Conservation (phyloP, 345 rosid species). For the Fremontodendron californicum region DNA sequence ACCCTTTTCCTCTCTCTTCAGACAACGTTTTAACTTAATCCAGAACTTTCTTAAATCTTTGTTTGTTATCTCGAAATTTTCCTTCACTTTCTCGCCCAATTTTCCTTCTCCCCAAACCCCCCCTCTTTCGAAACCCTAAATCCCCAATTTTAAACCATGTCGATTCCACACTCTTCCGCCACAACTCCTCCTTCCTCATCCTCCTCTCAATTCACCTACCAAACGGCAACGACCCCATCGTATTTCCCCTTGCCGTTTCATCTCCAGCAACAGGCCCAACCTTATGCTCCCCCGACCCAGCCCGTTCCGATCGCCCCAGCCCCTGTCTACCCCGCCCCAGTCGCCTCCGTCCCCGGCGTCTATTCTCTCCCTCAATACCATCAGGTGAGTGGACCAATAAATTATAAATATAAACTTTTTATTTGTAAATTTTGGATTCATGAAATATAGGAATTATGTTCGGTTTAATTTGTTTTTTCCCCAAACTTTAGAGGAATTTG, state of each 20-base stretch:
- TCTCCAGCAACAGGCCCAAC: slow-evolving; percentile 13
- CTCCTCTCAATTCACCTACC: slow-evolving; percentile 11
- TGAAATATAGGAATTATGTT: not conserved
- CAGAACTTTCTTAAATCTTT: too few relatives aligned
- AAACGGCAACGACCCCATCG: not conserved
- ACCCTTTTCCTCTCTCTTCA: too few relatives aligned
- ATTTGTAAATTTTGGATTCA: not conserved
- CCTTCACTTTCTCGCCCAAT: not conserved
- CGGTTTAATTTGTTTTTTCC: not conserved
- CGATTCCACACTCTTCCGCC: slow-evolving; percentile 2
- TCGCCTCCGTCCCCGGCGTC: slow-evolving; percentile 46
- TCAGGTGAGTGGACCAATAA: slow-evolving; percentile 38
- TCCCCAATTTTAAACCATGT: not conserved
- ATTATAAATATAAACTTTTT: not conserved
- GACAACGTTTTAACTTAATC: too few relatives aligned
- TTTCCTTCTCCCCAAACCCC: not conserved
- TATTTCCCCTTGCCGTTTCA: slow-evolving; percentile 16
- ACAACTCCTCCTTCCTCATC: not conserved
- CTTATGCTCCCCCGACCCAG: not conserved
- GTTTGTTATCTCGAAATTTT: not conserved
- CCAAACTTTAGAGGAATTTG: not conserved
- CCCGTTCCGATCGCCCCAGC: slow-evolving; percentile 6
- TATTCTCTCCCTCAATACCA: slow-evolving; percentile 80
- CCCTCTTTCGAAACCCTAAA: not conserved
- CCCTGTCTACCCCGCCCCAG: slow-evolving; percentile 42